These are phyloP conservation scores for Cicer pinnatifidum DNA, from an alignment of 306 rosid genomes.

Conservation along the genomic window DNA sequence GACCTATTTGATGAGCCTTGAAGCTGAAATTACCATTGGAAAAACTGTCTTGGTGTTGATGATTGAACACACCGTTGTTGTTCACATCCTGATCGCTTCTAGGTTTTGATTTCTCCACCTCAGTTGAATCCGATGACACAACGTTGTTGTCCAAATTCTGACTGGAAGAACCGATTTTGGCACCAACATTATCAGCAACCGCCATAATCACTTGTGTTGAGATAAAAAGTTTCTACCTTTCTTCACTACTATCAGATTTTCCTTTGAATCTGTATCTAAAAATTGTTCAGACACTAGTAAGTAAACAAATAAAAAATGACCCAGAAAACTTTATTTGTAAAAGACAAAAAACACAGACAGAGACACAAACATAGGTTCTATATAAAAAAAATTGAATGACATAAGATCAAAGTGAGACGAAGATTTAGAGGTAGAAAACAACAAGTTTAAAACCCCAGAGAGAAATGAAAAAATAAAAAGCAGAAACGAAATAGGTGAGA, in stretches of 20 bases:
- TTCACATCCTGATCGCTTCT: constrained; percentile 60
- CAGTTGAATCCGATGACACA: constrained; percentile 62
- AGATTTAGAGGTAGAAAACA: constrained; percentile 52
- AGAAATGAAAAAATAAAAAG: constrained; percentile 23
- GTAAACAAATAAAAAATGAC: neutral
- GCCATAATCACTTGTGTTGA: constrained; percentile 63
- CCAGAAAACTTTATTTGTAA: constrained; percentile 23
- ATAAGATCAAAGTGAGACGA: constrained; percentile 50
- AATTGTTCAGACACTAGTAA: neutral
- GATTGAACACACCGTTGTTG: constrained; percentile 48
- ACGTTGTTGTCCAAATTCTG: constrained; percentile 65
- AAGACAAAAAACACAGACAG: neutral
- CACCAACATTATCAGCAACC: constrained; percentile 84
- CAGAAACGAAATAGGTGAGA: constrained; percentile 31
- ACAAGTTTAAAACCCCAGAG: constrained; percentile 45
- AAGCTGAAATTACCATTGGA: constrained; percentile 56
- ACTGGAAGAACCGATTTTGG: constrained; percentile 52
- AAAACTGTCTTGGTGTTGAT: constrained; percentile 53
- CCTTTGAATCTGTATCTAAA: constrained; percentile 37
- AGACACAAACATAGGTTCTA: neutral
- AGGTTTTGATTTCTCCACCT: constrained; percentile 68
- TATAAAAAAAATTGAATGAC: constrained; percentile 51
- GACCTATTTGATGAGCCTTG: constrained; percentile 59
- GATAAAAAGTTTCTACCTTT: constrained; percentile 41
- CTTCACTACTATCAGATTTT: constrained; percentile 39